phyloP scores from a whole-genome alignment of 2,329 filamentous ascomycete genomes.

The Sporothrix luriei region DNA sequence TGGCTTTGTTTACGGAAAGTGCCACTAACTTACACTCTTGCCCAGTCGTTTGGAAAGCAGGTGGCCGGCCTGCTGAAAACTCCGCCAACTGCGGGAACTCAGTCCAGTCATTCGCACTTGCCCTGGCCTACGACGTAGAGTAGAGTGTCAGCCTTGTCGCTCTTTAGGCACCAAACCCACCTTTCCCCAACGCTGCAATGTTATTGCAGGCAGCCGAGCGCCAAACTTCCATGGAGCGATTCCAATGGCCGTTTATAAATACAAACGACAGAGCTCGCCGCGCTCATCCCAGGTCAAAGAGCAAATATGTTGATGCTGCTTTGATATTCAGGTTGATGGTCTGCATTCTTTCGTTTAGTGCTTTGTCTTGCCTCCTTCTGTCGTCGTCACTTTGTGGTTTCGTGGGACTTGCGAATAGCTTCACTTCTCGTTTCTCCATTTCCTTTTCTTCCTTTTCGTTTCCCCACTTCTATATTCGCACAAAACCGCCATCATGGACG shows the following conservation, averaged over 20 bases:
- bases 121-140: too few relatives aligned
- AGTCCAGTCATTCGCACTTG: neutral
- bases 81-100: neutral
- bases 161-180: constrained; percentile 16
- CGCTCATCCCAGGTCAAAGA: neutral
- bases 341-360: neutral
- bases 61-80: neutral
- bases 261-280: neutral
- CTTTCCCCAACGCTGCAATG: neutral
- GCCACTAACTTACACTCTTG: neutral
- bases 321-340: neutral
- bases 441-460: too few relatives aligned
- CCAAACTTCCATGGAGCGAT: neutral
- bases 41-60: neutral
- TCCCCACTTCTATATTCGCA: neutral
- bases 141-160: constrained; percentile 16
- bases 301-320: neutral
- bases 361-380: neutral
- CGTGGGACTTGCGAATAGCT: constrained; percentile 2
- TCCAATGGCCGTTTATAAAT: neutral
- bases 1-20: neutral
- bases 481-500: neutral
- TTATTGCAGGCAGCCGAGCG: constrained; percentile 18
- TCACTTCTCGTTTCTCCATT: neutral
- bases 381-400: neutral